Evolutionary conservation across 768 basidiomycete species (phyloP).

Genomic region (Collybiopsis confluens): DNA sequence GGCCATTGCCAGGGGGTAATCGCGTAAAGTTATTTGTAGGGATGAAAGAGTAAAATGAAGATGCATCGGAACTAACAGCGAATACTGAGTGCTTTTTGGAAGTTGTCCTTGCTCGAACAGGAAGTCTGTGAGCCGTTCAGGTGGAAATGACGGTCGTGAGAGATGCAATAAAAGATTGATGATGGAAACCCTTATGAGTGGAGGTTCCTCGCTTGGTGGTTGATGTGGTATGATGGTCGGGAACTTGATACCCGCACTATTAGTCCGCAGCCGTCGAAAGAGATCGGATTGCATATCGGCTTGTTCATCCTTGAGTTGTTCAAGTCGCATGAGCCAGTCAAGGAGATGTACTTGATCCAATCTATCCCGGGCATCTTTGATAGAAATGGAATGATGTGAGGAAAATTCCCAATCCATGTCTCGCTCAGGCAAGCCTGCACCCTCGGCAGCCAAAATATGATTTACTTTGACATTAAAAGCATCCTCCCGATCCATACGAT

Average conservation of each 20-base stretch:
- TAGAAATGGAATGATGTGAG: slow-evolving; percentile 58
- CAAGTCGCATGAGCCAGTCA: slow-evolving; percentile 65
- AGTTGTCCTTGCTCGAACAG: slow-evolving; percentile 68
- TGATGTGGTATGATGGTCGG: slow-evolving; percentile 42
- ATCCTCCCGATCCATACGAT: slow-evolving; percentile 69
- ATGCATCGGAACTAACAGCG: slow-evolving; percentile 80
- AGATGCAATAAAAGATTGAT: slow-evolving; percentile 55
- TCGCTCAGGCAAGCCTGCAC: slow-evolving; percentile 17
- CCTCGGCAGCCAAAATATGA: slow-evolving; percentile 49
- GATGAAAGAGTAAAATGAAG: slow-evolving; percentile 62
- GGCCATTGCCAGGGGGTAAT: slow-evolving; percentile 87
- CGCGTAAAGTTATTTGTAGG: slow-evolving; percentile 65
- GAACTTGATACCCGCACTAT: slow-evolving; percentile 25
- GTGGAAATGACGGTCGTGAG: slow-evolving; percentile 55
- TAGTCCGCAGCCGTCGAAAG: slow-evolving; percentile 36
- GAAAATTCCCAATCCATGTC: slow-evolving; percentile 58
- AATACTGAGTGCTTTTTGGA: slow-evolving; percentile 66
- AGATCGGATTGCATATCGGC: slow-evolving; percentile 44
- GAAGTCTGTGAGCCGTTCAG: slow-evolving; percentile 54
- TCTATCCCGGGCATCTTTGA: slow-evolving; percentile 67
- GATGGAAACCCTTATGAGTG: slow-evolving; percentile 67
- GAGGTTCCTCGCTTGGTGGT: slow-evolving; percentile 38
- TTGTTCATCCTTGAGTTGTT: slow-evolving; percentile 42
- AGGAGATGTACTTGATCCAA: slow-evolving; percentile 66
- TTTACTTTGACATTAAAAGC: slow-evolving; percentile 78